Percentiles rank a stretch among this genome's conserved stretches.
phyloP scores from a whole-genome alignment of 2,329 filamentous ascomycete genomes.

The Pyricularia grisea region DNA sequence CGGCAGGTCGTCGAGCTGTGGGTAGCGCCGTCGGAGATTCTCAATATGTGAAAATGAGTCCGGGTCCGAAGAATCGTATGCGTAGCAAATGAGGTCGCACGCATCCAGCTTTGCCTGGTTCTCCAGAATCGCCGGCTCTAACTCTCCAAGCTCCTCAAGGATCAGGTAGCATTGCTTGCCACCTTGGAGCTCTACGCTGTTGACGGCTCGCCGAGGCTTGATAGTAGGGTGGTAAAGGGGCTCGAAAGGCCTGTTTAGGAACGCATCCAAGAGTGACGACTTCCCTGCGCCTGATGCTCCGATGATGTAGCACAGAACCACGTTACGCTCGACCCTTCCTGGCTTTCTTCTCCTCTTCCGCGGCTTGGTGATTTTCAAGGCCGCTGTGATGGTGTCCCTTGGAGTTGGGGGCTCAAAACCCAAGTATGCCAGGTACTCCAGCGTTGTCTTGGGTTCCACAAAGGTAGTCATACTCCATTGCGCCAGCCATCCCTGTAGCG shows the following conservation, averaged over 20 bases:
- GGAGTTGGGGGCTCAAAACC: constrained; percentile 78
- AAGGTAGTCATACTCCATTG: constrained; percentile 99
- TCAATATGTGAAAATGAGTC: constrained; percentile 93
- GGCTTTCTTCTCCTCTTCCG: constrained; percentile 76
- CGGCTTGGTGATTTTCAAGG: constrained; percentile 85
- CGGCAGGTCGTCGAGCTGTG: constrained; percentile 80
- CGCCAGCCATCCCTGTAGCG: constrained; percentile 92
- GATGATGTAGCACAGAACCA: constrained; percentile 87
- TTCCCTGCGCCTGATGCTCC: constrained; percentile 84
- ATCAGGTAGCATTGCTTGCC: constrained; percentile 97
- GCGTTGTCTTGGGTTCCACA: constrained; percentile 84
- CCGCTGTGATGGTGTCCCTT: constrained; percentile 62
- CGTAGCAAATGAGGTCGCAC: constrained; percentile 89
- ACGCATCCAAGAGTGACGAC: constrained; percentile 81
- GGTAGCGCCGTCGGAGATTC: constrained; percentile 65
- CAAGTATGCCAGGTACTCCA: constrained; percentile 92
- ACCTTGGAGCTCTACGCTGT: constrained; percentile 90
- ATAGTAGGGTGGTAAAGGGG: constrained; percentile 85
- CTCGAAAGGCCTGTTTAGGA: constrained; percentile 81
- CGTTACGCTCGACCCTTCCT: constrained; percentile 84
- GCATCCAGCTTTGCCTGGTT: constrained; percentile 84
- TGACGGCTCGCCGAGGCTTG: constrained; percentile 86
- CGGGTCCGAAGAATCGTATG: constrained; percentile 93
- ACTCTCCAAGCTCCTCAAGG: constrained; percentile 84
- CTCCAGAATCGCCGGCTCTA: constrained; percentile 91